phyloP scores from a whole-genome alignment of 23 red algal species.

The Gracilariopsis chorda region DNA sequence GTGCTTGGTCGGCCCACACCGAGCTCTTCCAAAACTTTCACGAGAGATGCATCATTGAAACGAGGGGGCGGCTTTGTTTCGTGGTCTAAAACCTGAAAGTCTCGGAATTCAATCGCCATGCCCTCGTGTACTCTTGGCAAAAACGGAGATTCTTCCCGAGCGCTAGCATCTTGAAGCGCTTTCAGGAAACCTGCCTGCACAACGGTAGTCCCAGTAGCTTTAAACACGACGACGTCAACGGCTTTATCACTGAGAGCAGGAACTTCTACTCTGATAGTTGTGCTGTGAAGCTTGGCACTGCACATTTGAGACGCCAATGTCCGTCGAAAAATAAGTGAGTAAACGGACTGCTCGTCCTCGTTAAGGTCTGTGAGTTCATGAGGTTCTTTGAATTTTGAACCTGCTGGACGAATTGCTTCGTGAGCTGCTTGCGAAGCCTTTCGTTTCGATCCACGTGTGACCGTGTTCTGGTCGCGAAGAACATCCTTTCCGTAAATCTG shows the following conservation, averaged over 20 bases:
- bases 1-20: slow-evolving; percentile 97
- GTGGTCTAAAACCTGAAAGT: slow-evolving; percentile 56
- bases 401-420: slow-evolving; percentile 97
- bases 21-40: slow-evolving; percentile 87
- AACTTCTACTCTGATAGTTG: slow-evolving; percentile 47
- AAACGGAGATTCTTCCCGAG: slow-evolving; percentile 5
- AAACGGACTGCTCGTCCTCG: slow-evolving; percentile 60
- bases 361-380: slow-evolving; percentile 52
- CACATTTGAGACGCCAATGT: slow-evolving; percentile 92
- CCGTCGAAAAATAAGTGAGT: slow-evolving; percentile 81
- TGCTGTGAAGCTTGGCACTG: slow-evolving; percentile 68
- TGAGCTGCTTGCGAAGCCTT: slow-evolving; percentile 93
- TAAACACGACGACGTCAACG: slow-evolving; percentile 13
- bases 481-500: slow-evolving; percentile 61
- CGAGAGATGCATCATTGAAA: slow-evolving; percentile 91
- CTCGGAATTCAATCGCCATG: background rate
- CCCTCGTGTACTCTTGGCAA: slow-evolving; percentile 20
- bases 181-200: slow-evolving; percentile 76
- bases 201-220: slow-evolving; percentile 58
- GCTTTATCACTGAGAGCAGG: background rate
- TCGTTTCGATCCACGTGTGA: slow-evolving; percentile 7
- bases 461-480: slow-evolving; percentile 20
- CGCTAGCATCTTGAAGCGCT: slow-evolving; percentile 24
- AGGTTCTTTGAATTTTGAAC: slow-evolving; percentile 67
- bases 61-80: slow-evolving; percentile 85